These are phyloP conservation scores for Prunus mume DNA, from an alignment of 306 rosid genomes.

Conservation along the genomic window DNA sequence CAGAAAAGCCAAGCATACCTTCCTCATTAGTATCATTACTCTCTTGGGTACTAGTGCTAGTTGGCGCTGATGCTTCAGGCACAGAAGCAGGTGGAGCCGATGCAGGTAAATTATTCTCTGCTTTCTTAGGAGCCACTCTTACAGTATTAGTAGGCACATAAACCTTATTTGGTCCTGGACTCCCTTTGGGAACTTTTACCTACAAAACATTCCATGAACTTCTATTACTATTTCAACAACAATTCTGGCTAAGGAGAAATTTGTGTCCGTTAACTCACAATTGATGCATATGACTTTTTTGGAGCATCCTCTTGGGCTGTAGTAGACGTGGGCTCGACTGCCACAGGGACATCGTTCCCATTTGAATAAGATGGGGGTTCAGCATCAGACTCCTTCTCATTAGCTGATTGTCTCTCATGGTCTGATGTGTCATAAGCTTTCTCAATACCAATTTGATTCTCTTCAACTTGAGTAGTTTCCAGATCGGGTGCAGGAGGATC, in stretches of 20 bases:
- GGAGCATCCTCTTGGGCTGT: constrained; percentile 49
- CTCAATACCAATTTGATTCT: constrained; percentile 37
- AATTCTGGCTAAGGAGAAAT: constrained; percentile 18
- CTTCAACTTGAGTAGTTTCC: constrained; percentile 29
- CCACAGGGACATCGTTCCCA: constrained; percentile 45
- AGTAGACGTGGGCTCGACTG: constrained; percentile 35
- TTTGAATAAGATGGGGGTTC: constrained; percentile 47
- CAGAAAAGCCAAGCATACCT: constrained; percentile 33
- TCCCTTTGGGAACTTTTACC: constrained; percentile 66
- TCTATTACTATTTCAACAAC: constrained; percentile 21
- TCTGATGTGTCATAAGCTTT: constrained; percentile 37
- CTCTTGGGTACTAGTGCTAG: constrained; percentile 35
- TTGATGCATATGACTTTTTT: constrained; percentile 76
- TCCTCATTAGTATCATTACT: constrained; percentile 46
- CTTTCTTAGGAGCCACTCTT: constrained; percentile 38
- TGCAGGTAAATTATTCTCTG: constrained; percentile 35
- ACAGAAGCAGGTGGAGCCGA: constrained; percentile 33
- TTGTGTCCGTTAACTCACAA: constrained; percentile 42
- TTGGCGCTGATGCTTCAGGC: constrained; percentile 42
- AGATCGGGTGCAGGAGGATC: constrained; percentile 53
- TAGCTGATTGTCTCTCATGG: constrained; percentile 34
- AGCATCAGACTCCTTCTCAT: constrained; percentile 33
- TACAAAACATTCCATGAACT: constrained; percentile 36
- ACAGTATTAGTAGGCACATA: constrained; percentile 54
- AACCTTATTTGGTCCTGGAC: constrained; percentile 41